Conservation (phyloP, 2,329 filamentous ascomycete genomes). For the Alternaria gaisen region DNA sequence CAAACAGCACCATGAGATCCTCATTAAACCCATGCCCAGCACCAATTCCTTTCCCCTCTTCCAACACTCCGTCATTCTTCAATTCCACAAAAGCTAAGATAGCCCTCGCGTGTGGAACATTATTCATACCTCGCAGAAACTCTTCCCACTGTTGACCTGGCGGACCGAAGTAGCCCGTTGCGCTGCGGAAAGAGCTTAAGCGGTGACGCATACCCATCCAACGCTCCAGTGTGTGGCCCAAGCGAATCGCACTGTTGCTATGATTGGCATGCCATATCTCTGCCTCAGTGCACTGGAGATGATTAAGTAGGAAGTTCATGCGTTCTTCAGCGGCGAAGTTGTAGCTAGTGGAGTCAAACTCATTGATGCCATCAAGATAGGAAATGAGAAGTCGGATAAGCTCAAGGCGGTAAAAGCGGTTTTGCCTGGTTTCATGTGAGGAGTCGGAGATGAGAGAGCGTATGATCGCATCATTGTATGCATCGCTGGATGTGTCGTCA, state of each 20-base stretch:
- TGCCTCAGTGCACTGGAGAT: conserved; percentile 15
- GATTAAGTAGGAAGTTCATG: conserved; percentile 16
- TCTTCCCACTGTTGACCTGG: conserved; percentile 20
- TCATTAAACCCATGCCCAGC: conserved; percentile 9
- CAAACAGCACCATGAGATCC: conserved; percentile 22
- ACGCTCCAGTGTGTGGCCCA: background rate
- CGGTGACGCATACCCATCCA: conserved; percentile 25
- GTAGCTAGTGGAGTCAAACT: conserved; percentile 8
- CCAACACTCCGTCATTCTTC: background rate
- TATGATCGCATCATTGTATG: background rate
- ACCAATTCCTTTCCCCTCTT: background rate
- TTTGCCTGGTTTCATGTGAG: background rate
- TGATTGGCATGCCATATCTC: background rate
- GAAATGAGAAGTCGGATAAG: conserved; percentile 17
- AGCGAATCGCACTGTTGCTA: background rate
- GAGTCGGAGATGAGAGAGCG: background rate
- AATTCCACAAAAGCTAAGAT: conserved; percentile 20
- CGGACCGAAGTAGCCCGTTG: conserved; percentile 11
- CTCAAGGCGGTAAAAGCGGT: conserved; percentile 12
- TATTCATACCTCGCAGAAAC: conserved; percentile 9
- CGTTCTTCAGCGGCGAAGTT: conserved; percentile 15
- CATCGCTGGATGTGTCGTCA: background rate
- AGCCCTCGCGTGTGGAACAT: conserved; percentile 11
- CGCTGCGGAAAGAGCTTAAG: conserved; percentile 9
- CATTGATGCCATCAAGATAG: conserved; percentile 14